Base-by-base conservation (phyloP, 805 yeast species). In the Barnettozyma sp. region DNA sequence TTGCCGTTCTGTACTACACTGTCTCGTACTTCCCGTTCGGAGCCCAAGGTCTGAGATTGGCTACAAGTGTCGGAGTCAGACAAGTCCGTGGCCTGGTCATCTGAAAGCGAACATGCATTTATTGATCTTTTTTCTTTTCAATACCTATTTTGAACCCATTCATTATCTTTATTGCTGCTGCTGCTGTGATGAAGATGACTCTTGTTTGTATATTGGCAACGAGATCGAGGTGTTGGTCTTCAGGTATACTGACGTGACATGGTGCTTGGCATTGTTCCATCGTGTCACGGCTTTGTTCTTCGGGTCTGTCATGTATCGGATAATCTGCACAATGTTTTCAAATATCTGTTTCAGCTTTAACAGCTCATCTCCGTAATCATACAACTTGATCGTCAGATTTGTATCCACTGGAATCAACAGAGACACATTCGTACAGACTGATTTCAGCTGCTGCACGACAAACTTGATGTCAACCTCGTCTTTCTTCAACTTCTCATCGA, bases 21-120 rank as follows among this genome's bases (percentile, higher is more conserved):
- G 68, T 90, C 27, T 83, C 95, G 50, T 92, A 92, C 59, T 90
- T 92, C 70, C 98, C 98, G 11, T 82, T 88, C 63, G 98, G 98
- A 10, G 83, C 90, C 1, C 81, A 82, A 42, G 82, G 94, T 3
- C 50, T 79, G 33, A 61, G 71, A 42, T 64, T 76, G 56, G 69
- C 80, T 1, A 64, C 76, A 12, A 60, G 73, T 16, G 62, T 78
- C 6, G 86, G 82, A 6, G 58, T 72, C 6, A 66, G 72, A 38
- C 76, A 74, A 38, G 47, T 52, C 12, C 43, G 47, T n/a, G 44
- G 52, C 12, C 26, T 50, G 18, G 46, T 45, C 21, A 35, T 39
- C 7, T 39, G 30, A 31, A 11, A 18, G 19, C 30, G n/a, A n/a
- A n/a, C 9, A 12, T 14, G 13, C 13, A 14, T n/a, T 26, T 8